Percentiles rank a stretch among this genome's conserved stretches.
Conservation (phyloP, 805 yeast genomes). For the Wickerhamiella allomyrinae region DNA sequence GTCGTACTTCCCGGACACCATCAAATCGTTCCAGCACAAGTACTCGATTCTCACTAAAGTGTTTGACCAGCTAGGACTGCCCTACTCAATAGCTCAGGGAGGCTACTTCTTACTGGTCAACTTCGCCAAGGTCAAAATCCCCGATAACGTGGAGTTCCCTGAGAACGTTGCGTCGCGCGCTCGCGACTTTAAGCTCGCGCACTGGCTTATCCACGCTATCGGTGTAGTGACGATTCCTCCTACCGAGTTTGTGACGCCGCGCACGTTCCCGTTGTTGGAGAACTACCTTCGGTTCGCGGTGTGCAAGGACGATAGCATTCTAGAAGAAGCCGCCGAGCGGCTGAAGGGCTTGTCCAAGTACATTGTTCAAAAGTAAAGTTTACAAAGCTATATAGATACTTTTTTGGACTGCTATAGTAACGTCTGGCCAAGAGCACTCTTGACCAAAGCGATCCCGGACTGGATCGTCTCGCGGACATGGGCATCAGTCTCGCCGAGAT, state of each 20-base stretch:
- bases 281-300: conserved; percentile 86
- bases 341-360: conserved; percentile 57
- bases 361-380: conserved; percentile 21
- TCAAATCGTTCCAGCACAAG: conserved; percentile 53
- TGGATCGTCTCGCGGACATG: conserved; percentile 75
- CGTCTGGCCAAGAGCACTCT: conserved; percentile 92
- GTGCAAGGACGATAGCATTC: conserved; percentile 75
- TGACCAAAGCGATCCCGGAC: conserved; percentile 79
- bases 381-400: no score
- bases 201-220: conserved; percentile 82
- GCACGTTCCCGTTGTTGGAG: conserved; percentile 63
- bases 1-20: conserved; percentile 56
- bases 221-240: conserved; percentile 98
- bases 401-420: no score
- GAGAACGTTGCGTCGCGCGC: conserved; percentile 53
- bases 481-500: conserved; percentile 59
- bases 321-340: conserved; percentile 70
- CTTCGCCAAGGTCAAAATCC: conserved; percentile 67
- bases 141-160: conserved; percentile 59
- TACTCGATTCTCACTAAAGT: conserved; percentile 57
- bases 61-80: conserved; percentile 76
- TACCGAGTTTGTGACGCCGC: conserved; percentile 73
- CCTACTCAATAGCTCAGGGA: conserved; percentile 86
- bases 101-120: conserved; percentile 87
- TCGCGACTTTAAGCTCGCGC: conserved; percentile 75